These are phyloP conservation scores for Xanthoceras sorbifolium DNA, from an alignment of 345 rosid genomes.

Conservation along the genomic window DNA sequence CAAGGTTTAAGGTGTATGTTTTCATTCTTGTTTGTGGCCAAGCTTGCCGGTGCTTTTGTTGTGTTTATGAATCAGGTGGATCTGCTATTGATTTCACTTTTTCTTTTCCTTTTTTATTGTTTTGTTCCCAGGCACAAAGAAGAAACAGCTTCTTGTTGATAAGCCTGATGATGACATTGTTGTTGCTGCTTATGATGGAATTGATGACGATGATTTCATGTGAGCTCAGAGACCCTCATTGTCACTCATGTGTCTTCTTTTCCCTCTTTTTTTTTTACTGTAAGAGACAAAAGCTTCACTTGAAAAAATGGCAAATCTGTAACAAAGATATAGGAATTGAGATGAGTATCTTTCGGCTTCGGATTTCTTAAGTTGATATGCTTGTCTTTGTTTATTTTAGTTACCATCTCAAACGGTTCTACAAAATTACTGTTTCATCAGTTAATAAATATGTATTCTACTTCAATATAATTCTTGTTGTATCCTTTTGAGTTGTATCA, in stretches of 20 bases:
- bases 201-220: conserved; percentile 88
- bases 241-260: too few species aligned
- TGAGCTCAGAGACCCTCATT: conserved; percentile 26
- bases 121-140: conserved; percentile 35
- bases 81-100: background rate
- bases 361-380: background rate
- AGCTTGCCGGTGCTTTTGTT: background rate
- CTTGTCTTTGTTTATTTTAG: background rate
- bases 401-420: background rate
- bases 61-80: conserved; percentile 37
- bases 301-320: background rate
- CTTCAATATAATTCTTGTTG: background rate
- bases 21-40: background rate
- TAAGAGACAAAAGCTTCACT: background rate
- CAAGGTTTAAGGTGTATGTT: background rate
- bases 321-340: background rate
- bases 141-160: conserved; percentile 79
- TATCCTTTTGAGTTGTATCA: background rate
- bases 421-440: background rate
- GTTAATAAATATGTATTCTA: background rate
- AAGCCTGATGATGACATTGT: conserved; percentile 72
- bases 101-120: too few species aligned
- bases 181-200: conserved; percentile 48
- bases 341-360: background rate
- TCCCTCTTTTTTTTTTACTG: background rate